Percentiles rank a stretch among this genome's conserved stretches.
phyloP scores from a whole-genome alignment of 164 flowering plant species.

The Magnolia sinica region DNA sequence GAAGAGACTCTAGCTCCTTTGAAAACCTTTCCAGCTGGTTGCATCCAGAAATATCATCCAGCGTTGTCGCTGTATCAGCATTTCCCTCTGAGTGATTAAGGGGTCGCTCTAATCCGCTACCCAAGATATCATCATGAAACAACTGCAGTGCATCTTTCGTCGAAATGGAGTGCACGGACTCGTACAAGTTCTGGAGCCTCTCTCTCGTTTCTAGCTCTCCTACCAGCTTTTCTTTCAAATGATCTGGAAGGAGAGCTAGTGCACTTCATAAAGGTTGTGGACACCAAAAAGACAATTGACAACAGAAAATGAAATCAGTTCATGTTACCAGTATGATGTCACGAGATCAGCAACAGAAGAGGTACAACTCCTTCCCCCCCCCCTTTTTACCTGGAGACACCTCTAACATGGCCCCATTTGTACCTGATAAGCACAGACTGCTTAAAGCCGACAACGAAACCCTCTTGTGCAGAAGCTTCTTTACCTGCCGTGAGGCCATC shows the following conservation, averaged over 20 bases:
- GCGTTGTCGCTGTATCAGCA: background rate
- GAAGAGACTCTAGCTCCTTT: slow-evolving; percentile 35
- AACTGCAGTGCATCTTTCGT: slow-evolving; percentile 49
- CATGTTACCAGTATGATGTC: background rate
- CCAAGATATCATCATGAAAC: slow-evolving; percentile 37
- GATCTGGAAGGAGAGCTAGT: slow-evolving; percentile 57
- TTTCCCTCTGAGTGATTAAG: slow-evolving; percentile 13
- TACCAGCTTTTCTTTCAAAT: slow-evolving; percentile 48
- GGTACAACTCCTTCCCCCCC: background rate
- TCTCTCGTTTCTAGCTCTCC: slow-evolving; percentile 38
- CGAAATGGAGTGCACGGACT: slow-evolving; percentile 47
- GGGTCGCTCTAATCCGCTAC: slow-evolving; percentile 22
- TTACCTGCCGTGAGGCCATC: slow-evolving; percentile 80
- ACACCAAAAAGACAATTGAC: background rate
- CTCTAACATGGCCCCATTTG: slow-evolving; percentile 77
- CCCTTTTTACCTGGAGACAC: slow-evolving; percentile 63
- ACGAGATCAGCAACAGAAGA: background rate
- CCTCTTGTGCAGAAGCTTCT: slow-evolving; percentile 80
- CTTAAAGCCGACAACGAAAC: slow-evolving; percentile 77
- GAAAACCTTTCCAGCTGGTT: slow-evolving; percentile 32
- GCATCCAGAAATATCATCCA: slow-evolving; percentile 23
- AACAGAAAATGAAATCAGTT: background rate
- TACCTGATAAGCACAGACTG: slow-evolving; percentile 62
- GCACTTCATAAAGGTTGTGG: slow-evolving; percentile 35
- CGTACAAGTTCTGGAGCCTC: slow-evolving; percentile 44